phyloP scores from a whole-genome alignment of 2,329 filamentous ascomycete genomes.

The Neofusicoccum sp. region DNA sequence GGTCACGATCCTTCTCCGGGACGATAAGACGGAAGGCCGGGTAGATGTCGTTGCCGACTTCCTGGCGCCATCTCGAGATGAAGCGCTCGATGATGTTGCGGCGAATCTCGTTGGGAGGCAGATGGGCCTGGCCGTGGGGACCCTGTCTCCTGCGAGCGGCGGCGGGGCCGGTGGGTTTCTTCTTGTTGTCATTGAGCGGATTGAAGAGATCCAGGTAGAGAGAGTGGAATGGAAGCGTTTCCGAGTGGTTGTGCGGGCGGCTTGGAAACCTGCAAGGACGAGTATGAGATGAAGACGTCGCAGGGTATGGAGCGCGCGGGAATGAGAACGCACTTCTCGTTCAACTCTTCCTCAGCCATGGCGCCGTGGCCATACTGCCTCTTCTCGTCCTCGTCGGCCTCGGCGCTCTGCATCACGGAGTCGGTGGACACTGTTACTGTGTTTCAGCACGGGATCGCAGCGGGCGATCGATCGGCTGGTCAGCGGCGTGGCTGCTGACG shows the following conservation, averaged over 20 bases:
- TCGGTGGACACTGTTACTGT: constrained; percentile 8
- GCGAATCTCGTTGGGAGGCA: constrained; percentile 75
- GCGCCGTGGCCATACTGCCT: constrained; percentile 52
- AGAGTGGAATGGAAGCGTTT: constrained; percentile 80
- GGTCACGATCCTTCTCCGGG: constrained; percentile 88
- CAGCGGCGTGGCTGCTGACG: constrained; percentile 5
- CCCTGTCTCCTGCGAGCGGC: constrained; percentile 61
- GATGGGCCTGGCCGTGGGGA: constrained; percentile 59
- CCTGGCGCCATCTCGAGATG: constrained; percentile 80
- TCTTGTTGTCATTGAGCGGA: constrained; percentile 76
- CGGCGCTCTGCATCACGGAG: constrained; percentile 41
- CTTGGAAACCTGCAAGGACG: constrained; percentile 68
- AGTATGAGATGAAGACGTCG: not conserved
- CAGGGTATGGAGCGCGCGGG: not conserved
- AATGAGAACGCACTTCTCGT: constrained; percentile 48
- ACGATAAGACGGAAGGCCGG: constrained; percentile 89
- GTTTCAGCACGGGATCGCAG: not conserved
- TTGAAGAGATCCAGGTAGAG: constrained; percentile 81
- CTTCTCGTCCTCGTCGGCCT: constrained; percentile 50
- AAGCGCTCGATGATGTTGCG: constrained; percentile 83
- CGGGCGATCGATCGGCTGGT: not conserved
- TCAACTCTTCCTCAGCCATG: constrained; percentile 49
- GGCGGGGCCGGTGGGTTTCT: constrained; percentile 62
- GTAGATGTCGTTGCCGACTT: constrained; percentile 91
- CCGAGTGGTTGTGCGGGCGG: constrained; percentile 76